Base-by-base conservation (phyloP, 2,329 filamentous ascomycete species). In the Sclerotinia nivalis region DNA sequence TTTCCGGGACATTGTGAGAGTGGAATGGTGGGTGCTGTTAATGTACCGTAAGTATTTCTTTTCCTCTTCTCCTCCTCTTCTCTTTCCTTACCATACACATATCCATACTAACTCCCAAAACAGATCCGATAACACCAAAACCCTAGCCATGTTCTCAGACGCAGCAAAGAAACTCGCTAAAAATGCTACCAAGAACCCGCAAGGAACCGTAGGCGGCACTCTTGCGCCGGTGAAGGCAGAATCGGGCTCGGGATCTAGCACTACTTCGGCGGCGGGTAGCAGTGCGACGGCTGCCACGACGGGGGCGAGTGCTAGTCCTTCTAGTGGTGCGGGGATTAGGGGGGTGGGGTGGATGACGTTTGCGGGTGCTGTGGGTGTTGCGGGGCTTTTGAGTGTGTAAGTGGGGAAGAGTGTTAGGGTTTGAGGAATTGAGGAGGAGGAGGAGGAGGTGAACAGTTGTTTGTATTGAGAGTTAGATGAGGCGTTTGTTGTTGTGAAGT, bases 1-100 rank as follows among this genome's bases (percentile, higher is more conserved):
- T 74, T 76, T 20, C 75, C 71, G 0, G 75, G 74, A 22, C 81
- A 83, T 73, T 84, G 82, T 70, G 77, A 81, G 72, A 70, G 50
- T 22, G 82, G 82, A 20, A 84, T 84, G 82, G 77, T 77, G 47
- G 79, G 80, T 58, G 82, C 83, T 18, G 80, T 84, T 68, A 84
- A 84, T 31, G 20, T 69, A 3, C 71, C 79, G 79, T 70, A 66
- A 70, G 75, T 77, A 72, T 71, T 79, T 79, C 68, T 71, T 72
- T 72, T 47, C 25, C 40, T 66, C 15, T 6, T 60, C 40, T 34
- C 22, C 15, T 1, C 4, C 3, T 37, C 18, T 40, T n/a, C 20
- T 56, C 4, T 2, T 49, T 49, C 28, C 31, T 50, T 18, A 2
- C 31, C 8, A 12, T 22, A 7, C 18, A 25, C 9, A 43, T 37